Base-by-base conservation (phyloP, 805 yeast genomes). In the Saturnispora besseyi region DNA sequence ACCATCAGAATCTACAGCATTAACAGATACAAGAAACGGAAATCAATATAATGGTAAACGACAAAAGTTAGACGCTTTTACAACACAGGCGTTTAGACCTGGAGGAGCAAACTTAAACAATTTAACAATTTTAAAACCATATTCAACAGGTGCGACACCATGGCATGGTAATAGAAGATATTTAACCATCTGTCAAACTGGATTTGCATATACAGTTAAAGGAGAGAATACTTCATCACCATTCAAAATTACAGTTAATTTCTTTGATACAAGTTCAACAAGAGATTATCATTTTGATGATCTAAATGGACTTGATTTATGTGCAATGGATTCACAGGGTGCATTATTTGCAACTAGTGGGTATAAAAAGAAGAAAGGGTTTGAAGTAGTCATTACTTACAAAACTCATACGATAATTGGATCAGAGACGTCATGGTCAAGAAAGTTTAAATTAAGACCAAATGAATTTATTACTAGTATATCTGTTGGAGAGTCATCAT, bases 271-370 rank as follows among this genome's bases (percentile, higher is more conserved):
- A 48, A 79, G 87, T 0, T 60, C 74, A 11, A 84, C 82, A 60
- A 78, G 81, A 51, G 96, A 88, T 58, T 87, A 87, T 59, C 91
- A 88, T 65, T 90, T 91, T 67, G 82, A 81, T 44, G 98, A 91
- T 65, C 64, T 77, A 43, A 73, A 75, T 53, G 75, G 77, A 12
- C 87, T 74, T 64, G 96, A 88, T 62, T 65, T 87, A 47, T 91
- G 95, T 28, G 78, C 85, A 0, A 71, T 91, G 59, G 82, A 82
- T 46, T 76, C 74, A 15, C 73, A 72, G 1, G 96, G 93, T 2
- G 65, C 84, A 2, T 61, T 87, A 4, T 74, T 87, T 49, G 95
- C 81, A 1, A 67, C 75, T 0, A 59, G 67, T 44, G 68, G 69
- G 42, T 57, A 12, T 30, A 57, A 38, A 46, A 55, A 45, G 43